Evolutionary conservation across 2,329 filamentous ascomycete species (phyloP).

Genomic region (Fusarium musae): DNA sequence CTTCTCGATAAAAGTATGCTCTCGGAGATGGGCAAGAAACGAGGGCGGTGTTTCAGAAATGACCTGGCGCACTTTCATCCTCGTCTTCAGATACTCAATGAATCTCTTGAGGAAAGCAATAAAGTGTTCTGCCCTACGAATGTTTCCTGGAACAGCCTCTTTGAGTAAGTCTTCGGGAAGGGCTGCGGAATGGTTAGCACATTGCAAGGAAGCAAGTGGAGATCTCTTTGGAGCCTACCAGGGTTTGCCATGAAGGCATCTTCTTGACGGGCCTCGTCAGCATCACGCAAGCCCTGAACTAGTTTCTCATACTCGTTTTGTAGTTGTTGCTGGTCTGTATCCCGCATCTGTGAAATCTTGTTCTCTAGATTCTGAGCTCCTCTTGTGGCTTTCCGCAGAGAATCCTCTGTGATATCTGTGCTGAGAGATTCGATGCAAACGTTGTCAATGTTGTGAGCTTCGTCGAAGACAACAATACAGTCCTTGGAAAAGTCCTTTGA

Average conservation of each 20-base stretch:
- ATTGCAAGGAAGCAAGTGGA: neutral
- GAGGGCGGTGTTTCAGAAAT: conserved; percentile 97
- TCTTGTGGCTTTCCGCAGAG: conserved; percentile 86
- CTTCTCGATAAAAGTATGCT: conserved; percentile 97
- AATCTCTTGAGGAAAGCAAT: conserved; percentile 94
- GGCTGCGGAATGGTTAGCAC: conserved; percentile 55
- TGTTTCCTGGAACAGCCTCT: conserved; percentile 96
- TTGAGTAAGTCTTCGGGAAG: conserved; percentile 93
- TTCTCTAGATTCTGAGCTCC: conserved; percentile 91
- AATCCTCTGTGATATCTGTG: conserved; percentile 96
- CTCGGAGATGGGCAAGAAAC: conserved; percentile 91
- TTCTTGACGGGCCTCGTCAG: conserved; percentile 89
- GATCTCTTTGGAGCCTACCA: conserved; percentile 49
- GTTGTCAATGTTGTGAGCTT: conserved; percentile 99
- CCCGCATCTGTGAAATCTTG: conserved; percentile 93
- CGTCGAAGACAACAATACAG: conserved; percentile 98
- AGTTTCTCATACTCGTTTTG: conserved; percentile 96
- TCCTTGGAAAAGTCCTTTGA: conserved; percentile 97
- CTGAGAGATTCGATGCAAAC: conserved; percentile 98
- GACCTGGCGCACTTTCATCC: conserved; percentile 98
- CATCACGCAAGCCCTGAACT: conserved; percentile 88
- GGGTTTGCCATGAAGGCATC: conserved; percentile 98
- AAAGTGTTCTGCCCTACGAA: conserved; percentile 94
- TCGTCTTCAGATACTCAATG: conserved; percentile 96
- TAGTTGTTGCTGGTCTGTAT: conserved; percentile 92